Base-by-base conservation (phyloP, 805 yeast species). In the Cyberlindnera veronae region DNA sequence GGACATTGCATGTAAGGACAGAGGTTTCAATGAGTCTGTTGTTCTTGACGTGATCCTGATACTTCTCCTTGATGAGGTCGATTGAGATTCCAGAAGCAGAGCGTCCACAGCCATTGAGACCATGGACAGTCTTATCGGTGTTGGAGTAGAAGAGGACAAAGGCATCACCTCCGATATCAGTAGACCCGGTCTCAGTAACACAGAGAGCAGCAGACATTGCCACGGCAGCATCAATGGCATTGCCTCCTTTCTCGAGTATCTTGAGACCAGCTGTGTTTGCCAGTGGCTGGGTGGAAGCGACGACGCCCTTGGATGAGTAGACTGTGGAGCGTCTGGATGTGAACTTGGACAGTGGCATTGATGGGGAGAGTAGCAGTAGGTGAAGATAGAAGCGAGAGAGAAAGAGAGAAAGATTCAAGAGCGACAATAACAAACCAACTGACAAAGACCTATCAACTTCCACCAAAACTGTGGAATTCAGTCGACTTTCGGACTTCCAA, bases 101-200 rank as follows among this genome's bases (percentile, higher is more conserved):
- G 41, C 84, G 70, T 8, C 95, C 95, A 33, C 85, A 75, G 5
- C 91, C 95, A 58, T 84, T 85, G 50, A 85, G 50, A 0, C 90
- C 95, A 35, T 66, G 62, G 0, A 83, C 84, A 41, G 68, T 65
- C 41, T 74, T 69, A 5, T 72, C 66, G 18, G 61, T 50, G 21
- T 68, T 68, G 31, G 75, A 69, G 58, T 79, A 81, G 54, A 68
- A 79, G 26, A 84, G 61, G 2, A 79, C 73, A 64, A 82, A 86
- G 35, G 83, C 77, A 53, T 79, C 84, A 27, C 84, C 84, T 6
- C 82, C 84, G 36, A 78, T 66, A n/a, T 82, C 84, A 1, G 84
- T 72, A 22, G 81, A 73, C 2, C 73, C 67, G 0, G 84, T 83
- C 49, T 78, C 84, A 5, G 74, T 61, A 13, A 78, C 70, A 45